phyloP scores from a whole-genome alignment of 169 alveolate genomes.

The Plasmodium chabaudi region DNA sequence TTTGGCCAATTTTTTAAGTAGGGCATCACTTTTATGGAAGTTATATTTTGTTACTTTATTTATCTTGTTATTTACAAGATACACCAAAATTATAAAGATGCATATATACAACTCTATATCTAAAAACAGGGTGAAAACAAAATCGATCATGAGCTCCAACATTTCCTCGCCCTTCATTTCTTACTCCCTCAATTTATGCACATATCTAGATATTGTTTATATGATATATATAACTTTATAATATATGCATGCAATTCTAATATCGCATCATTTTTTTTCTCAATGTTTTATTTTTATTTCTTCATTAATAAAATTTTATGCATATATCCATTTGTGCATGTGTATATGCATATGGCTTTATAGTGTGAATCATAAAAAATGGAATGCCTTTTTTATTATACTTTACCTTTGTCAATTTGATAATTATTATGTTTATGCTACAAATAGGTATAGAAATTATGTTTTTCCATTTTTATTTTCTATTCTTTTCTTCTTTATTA shows the following conservation, averaged over 20 bases:
- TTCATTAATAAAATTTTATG: no score
- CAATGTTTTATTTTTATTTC: background rate
- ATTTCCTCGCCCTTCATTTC: background rate
- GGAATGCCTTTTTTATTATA: no score
- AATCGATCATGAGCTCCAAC: conserved; percentile 5
- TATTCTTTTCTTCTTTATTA: no score
- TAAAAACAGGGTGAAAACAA: conserved; percentile 21
- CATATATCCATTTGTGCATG: no score
- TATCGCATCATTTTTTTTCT: background rate
- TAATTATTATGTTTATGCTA: no score
- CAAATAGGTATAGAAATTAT: no score
- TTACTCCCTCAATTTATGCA: background rate
- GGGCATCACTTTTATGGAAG: conserved; percentile 16
- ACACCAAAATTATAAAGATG: conserved; percentile 17
- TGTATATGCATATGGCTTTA: no score
- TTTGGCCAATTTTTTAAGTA: conserved; percentile 45
- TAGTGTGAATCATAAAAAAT: no score
- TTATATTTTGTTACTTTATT: conserved; percentile 39
- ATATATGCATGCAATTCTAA: background rate
- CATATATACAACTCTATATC: conserved; percentile 39
- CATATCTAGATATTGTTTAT: no score
- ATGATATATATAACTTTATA: no score
- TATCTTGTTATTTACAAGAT: conserved; percentile 10
- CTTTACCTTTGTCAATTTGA: no score
- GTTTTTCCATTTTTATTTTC: no score